Evolutionary conservation across 371 early-diverging fungal genomes (phyloP).

Genomic region (Rhizopus sp.): DNA sequence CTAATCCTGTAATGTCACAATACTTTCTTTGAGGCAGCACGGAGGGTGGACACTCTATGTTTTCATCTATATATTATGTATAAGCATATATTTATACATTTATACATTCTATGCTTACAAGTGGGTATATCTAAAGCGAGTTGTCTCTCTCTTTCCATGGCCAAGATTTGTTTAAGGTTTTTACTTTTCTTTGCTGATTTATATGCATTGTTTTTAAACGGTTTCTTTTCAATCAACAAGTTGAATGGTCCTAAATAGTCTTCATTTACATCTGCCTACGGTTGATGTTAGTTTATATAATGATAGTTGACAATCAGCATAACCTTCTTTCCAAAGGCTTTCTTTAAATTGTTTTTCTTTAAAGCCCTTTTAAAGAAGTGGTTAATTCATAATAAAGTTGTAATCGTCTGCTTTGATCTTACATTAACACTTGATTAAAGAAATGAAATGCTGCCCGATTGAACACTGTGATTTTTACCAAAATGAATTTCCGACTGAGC

Average conservation of each 20-base stretch:
- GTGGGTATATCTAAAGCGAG: constrained; percentile 70
- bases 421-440: too few relatives aligned
- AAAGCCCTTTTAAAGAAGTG: too few relatives aligned
- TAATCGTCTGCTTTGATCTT: too few relatives aligned
- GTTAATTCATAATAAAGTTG: too few relatives aligned
- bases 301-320: too few relatives aligned
- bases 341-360: too few relatives aligned
- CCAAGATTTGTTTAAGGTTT: constrained; percentile 77
- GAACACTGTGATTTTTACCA: too few relatives aligned
- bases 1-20: constrained; percentile 89
- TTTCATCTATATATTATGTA: constrained; percentile 60
- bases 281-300: too few relatives aligned
- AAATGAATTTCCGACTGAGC: too few relatives aligned
- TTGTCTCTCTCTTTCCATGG: constrained; percentile 68
- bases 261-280: constrained; percentile 13
- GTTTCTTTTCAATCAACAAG: constrained; percentile 38
- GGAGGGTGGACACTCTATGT: constrained; percentile 84
- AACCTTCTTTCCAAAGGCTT: too few relatives aligned
- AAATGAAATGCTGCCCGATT: too few relatives aligned
- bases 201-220: constrained; percentile 75
- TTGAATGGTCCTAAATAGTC: constrained; percentile 37
- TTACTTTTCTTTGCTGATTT: constrained; percentile 69
- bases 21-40: constrained; percentile 85
- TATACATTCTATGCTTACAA: constrained; percentile 41
- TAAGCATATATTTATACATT: background rate